Evolutionary conservation across 139 green algal genomes (phyloP).

Genomic region (Chlamydomonas schloesseri): DNA sequence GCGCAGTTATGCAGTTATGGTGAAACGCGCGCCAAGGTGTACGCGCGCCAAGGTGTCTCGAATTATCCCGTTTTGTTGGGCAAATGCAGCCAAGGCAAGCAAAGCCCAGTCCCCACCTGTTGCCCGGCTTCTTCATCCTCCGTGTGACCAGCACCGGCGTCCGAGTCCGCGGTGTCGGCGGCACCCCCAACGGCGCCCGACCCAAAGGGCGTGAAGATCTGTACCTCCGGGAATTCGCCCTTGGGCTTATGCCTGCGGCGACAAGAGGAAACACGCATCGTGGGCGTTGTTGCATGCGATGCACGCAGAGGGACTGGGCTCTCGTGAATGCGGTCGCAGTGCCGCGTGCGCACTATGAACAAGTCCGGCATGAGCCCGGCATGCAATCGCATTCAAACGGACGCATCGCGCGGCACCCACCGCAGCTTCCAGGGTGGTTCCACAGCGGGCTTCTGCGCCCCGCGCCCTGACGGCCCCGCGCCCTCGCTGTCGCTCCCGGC

Average conservation of each 20-base stretch:
- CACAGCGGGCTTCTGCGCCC: not conserved
- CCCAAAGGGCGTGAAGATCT: slow-evolving; percentile 54
- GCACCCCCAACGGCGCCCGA: not conserved
- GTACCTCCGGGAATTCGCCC: slow-evolving; percentile 35
- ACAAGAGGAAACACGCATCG: not conserved
- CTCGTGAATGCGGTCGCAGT: too few species aligned
- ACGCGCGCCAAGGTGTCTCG: too few species aligned
- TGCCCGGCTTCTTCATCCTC: not conserved
- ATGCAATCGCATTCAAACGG: too few species aligned
- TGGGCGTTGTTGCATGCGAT: too few species aligned
- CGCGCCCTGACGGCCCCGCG: not conserved
- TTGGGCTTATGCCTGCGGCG: slow-evolving; percentile 14
- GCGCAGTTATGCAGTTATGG: too few species aligned
- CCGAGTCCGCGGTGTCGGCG: not conserved
- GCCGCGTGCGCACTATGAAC: too few species aligned
- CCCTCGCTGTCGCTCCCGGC: not conserved
- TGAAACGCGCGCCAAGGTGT: too few species aligned
- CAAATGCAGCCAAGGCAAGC: too few species aligned
- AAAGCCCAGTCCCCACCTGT: not conserved
- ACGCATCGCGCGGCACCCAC: not conserved
- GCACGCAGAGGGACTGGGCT: too few species aligned
- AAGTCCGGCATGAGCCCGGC: too few species aligned
- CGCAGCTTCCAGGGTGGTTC: slow-evolving; percentile 29
- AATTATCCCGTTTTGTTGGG: too few species aligned
- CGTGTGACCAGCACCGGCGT: not conserved